phyloP scores from a whole-genome alignment of 176 grass and related monocot species.

The Oryza rufipogon region DNA sequence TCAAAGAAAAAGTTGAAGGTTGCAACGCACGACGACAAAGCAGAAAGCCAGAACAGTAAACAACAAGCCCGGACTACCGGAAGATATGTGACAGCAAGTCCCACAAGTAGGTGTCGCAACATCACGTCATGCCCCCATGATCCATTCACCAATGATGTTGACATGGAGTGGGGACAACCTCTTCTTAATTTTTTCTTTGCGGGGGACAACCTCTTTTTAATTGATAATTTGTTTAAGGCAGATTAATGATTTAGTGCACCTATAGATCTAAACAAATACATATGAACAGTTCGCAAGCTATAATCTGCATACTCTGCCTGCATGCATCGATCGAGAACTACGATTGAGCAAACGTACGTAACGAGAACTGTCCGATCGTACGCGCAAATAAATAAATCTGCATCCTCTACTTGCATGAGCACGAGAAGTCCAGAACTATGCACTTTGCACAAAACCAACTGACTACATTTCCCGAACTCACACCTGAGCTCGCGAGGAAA shows the following conservation, averaged over 20 bases:
- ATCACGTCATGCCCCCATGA: conserved; percentile 33
- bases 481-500: conserved; percentile 3
- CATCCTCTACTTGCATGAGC: conserved; percentile 45
- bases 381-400: neutral
- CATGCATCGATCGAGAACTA: conserved; percentile 22
- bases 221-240: neutral
- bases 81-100: conserved; percentile 25
- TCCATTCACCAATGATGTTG: conserved; percentile 32
- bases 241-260: neutral
- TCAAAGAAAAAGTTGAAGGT: conserved; percentile 6
- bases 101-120: neutral
- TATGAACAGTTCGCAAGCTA: conserved; percentile 11
- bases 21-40: neutral
- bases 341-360: neutral
- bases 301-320: neutral
- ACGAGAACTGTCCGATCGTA: neutral
- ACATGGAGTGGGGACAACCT: neutral
- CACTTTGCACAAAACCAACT: neutral
- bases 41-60: conserved; percentile 25
- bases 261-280: conserved; percentile 3
- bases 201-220: neutral
- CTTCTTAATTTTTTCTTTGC: neutral
- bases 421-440: neutral
- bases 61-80: neutral
- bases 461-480: neutral